phyloP scores from a whole-genome alignment of 768 basidiomycete species.

The Kwoniella dendrophila region DNA sequence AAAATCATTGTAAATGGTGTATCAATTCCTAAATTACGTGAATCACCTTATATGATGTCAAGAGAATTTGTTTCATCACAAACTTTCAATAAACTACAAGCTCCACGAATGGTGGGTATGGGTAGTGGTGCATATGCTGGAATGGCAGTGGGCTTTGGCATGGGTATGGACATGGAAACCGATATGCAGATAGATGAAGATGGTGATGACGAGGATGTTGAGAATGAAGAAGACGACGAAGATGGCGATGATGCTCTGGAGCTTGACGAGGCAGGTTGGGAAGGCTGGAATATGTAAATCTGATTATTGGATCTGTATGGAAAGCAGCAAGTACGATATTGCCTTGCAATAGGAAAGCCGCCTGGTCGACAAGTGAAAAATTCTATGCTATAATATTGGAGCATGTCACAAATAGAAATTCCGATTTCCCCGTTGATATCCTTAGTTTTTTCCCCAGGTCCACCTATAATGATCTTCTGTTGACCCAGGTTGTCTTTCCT shows the following conservation, averaged over 20 bases:
- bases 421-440: no score
- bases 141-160: constrained; percentile 1
- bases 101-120: no score
- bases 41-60: background rate
- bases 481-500: background rate
- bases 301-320: no score
- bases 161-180: background rate
- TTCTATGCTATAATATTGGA: background rate
- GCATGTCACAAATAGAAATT: background rate
- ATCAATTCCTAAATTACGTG: background rate
- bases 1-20: background rate
- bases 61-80: background rate
- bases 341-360: background rate
- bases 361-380: background rate
- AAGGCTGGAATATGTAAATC: no score
- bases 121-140: background rate
- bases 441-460: background rate
- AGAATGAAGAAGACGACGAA: background rate
- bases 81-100: background rate
- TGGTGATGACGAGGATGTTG: background rate
- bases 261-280: background rate
- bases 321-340: no score
- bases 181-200: background rate
- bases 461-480: background rate
- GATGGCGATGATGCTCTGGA: background rate